Conservation (phyloP, 2,329 filamentous ascomycete genomes). For the Bisporella sp. region DNA sequence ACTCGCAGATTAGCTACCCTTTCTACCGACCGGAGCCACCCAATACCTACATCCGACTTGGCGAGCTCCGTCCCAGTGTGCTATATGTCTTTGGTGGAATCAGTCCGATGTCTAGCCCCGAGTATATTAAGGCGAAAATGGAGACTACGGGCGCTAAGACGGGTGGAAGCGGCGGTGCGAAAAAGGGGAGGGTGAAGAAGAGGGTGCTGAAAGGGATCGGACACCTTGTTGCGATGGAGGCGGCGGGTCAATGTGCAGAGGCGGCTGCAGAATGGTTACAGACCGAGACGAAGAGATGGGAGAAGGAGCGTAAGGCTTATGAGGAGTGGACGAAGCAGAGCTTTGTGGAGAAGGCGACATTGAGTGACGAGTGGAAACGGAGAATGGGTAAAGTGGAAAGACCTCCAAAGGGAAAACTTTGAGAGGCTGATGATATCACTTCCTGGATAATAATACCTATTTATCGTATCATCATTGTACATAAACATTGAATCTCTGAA, state of each 20-base stretch:
- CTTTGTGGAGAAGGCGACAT: constrained; percentile 46
- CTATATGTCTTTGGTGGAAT: constrained; percentile 62
- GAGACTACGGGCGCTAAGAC: constrained; percentile 53
- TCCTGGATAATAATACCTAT: neutral
- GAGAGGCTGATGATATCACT: neutral
- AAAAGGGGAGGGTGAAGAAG: constrained; percentile 58
- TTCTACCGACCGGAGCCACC: constrained; percentile 63
- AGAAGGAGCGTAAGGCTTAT: neutral
- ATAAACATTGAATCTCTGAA: too few relatives aligned
- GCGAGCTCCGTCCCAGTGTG: constrained; percentile 54
- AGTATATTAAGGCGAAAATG: constrained; percentile 50
- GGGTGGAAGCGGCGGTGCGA: constrained; percentile 59
- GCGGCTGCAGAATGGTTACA: neutral
- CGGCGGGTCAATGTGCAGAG: constrained; percentile 55
- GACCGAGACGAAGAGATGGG: neutral
- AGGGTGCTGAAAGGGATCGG: constrained; percentile 59
- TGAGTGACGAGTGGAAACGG: constrained; percentile 47
- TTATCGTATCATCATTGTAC: constrained; percentile 3
- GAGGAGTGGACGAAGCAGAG: constrained; percentile 42
- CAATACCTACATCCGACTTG: constrained; percentile 48
- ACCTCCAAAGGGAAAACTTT: constrained; percentile 1
- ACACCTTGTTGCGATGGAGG: constrained; percentile 81
- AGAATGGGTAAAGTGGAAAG: constrained; percentile 10
- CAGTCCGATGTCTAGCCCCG: constrained; percentile 47
- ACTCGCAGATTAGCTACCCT: constrained; percentile 29